Conservation (phyloP, 2,329 filamentous ascomycete species). For the Elsinoe batatas region DNA sequence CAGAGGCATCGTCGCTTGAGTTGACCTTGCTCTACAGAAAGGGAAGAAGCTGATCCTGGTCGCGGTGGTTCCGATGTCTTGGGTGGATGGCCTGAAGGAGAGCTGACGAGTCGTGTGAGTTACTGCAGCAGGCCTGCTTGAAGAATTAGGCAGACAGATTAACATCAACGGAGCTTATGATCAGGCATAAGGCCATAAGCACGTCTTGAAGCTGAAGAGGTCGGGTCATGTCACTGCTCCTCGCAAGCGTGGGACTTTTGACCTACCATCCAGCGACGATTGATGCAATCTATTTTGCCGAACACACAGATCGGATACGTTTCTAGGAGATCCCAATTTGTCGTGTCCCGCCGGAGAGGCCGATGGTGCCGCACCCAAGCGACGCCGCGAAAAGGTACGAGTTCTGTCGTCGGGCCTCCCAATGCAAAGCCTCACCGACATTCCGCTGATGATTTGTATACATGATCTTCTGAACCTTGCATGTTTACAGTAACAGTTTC, state of each 20-base stretch:
- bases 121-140: background rate
- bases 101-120: background rate
- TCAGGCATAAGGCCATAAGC: background rate
- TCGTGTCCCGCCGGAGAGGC: background rate
- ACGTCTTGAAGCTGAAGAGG: background rate
- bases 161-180: background rate
- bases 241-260: constrained; percentile 4
- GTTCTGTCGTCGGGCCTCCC: constrained; percentile 3
- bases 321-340: background rate
- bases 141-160: background rate
- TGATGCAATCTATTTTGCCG: constrained; percentile 4
- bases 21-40: background rate
- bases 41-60: background rate
- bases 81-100: constrained; percentile 2
- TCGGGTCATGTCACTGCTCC: background rate
- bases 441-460: background rate
- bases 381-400: background rate
- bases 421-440: constrained; percentile 5
- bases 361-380: background rate
- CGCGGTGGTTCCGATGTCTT: background rate
- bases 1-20: constrained; percentile 2
- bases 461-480: background rate
- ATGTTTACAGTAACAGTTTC: background rate
- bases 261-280: background rate
- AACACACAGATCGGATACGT: constrained; percentile 1